Conservation (phyloP, 208 protist species). For the Wallacemonas sp. region DNA sequence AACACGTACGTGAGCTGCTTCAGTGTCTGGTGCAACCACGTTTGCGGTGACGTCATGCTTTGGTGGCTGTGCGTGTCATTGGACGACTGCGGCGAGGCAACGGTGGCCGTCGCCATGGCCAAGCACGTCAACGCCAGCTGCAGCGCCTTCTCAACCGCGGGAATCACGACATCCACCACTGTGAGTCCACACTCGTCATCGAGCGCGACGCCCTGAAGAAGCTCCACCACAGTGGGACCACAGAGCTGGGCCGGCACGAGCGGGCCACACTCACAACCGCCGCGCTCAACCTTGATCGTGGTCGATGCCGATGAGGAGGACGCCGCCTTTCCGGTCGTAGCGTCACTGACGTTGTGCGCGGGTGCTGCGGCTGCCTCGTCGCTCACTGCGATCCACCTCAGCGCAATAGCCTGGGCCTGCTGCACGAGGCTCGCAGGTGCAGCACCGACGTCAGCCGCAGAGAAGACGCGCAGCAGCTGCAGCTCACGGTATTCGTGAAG, state of each 20-base stretch:
- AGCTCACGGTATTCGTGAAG: conserved; percentile 33
- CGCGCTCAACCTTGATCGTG: no score
- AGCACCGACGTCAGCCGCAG: conserved; percentile 20
- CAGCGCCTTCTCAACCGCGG: conserved; percentile 16
- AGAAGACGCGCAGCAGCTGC: conserved; percentile 70
- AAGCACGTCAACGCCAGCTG: conserved; percentile 49
- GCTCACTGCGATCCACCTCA: background rate
- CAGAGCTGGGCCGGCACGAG: background rate
- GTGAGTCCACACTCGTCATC: conserved; percentile 3
- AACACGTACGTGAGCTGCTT: background rate
- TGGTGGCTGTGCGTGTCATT: background rate
- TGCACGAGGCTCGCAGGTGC: conserved; percentile 30
- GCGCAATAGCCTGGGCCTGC: conserved; percentile 30
- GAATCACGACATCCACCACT: background rate
- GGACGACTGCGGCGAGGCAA: background rate
- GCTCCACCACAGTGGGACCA: background rate
- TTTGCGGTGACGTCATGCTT: background rate
- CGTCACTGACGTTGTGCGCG: background rate
- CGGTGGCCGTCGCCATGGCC: conserved; percentile 15
- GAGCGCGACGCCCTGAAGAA: background rate
- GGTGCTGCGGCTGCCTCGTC: background rate
- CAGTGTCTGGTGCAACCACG: background rate
- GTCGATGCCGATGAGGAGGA: no score
- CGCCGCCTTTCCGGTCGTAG: background rate
- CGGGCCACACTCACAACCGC: conserved; percentile 4